Evolutionary conservation across 2,329 filamentous ascomycete genomes (phyloP), one percentile per base, ranked within the genome.

Genomic region (Camillea tinctor): DNA sequence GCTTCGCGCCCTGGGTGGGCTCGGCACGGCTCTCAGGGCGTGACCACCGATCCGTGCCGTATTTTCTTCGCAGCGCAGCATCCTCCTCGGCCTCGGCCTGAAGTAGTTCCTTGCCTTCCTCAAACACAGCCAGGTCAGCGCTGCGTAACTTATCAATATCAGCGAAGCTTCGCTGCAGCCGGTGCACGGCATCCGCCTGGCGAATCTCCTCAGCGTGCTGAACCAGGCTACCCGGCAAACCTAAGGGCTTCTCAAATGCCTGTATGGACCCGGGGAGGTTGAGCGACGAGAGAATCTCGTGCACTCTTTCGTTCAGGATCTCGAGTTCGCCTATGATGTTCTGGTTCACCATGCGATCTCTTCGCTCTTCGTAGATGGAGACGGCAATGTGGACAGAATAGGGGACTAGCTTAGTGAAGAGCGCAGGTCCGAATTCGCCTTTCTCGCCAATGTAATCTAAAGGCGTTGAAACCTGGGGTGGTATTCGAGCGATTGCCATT

Each of bases 341-440:
- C 66, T 92, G 90, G 71, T 95, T 96, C 50, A 99, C 89, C 60
- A 97, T 80, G n/a, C 93, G 85, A 73, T 99, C 93, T 59, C 93
- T 84, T 15, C 93, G 86, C 72, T 98, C 93, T 58, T 93, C 93
- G 71, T 99, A 99, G 36, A 98, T 97, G 53, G 92, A 97, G 1
- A 93, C 92, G 7, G 95, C 95, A 54, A 98, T 85, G 71, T 99
- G 95, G 0, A 98, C 95, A 0, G 93, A 93, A 73, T 97, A 98
- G 0, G 95, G 95, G 0, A 99, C 95, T 1, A 99, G 83, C 68
- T 94, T 95, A 1, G 91, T 87, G 73, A 99, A 98, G 0, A 99
- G 78, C 0, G 93, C 91, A 21, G 88, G 88, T 0, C 95, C 94
- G 68, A 97, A 90, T 60, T 93, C 89, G 15, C 87, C 87, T 51